Evolutionary conservation across 1,284 basidiomycete genomes (phyloP).

Genomic region (Rhodotorula sp.): DNA sequence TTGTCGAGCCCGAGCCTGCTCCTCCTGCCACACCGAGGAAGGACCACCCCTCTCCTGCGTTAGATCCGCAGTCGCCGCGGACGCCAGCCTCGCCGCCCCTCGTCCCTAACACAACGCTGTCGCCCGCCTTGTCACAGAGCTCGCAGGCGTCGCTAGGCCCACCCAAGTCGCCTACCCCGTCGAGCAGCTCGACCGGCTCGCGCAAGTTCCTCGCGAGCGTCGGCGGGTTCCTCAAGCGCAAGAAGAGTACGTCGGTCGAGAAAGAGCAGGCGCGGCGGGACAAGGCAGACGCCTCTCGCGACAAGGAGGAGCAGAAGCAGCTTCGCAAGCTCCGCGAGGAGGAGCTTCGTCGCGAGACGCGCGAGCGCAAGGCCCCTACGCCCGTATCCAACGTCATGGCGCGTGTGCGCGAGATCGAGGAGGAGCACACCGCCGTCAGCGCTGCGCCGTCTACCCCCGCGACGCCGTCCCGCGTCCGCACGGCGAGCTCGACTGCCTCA

Average conservation of each 20-base stretch:
- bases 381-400: constrained; percentile 34
- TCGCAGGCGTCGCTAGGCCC: neutral
- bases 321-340: constrained; percentile 16
- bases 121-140: neutral
- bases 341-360: constrained; percentile 1
- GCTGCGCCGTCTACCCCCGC: neutral
- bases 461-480: neutral
- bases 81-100: neutral
- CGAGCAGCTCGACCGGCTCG: constrained; percentile 10
- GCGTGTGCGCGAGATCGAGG: constrained; percentile 36
- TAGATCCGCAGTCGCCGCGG: neutral
- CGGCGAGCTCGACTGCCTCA: neutral
- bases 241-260: constrained; percentile 21
- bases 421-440: constrained; percentile 3
- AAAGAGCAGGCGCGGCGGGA: constrained; percentile 8
- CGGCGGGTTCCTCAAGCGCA: constrained; percentile 26
- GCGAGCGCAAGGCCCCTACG: constrained; percentile 13
- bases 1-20: neutral
- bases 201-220: constrained; percentile 30
- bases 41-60: neutral
- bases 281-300: constrained; percentile 2
- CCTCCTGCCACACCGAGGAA: neutral
- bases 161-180: constrained; percentile 13
- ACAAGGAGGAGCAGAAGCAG: constrained; percentile 15
- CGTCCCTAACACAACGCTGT: neutral